A percentile compares a stretch with the other conserved stretches of the same genome.
These are phyloP conservation scores for Plantago ovata DNA, from an alignment of 257 asterid species.

Conservation along the genomic window DNA sequence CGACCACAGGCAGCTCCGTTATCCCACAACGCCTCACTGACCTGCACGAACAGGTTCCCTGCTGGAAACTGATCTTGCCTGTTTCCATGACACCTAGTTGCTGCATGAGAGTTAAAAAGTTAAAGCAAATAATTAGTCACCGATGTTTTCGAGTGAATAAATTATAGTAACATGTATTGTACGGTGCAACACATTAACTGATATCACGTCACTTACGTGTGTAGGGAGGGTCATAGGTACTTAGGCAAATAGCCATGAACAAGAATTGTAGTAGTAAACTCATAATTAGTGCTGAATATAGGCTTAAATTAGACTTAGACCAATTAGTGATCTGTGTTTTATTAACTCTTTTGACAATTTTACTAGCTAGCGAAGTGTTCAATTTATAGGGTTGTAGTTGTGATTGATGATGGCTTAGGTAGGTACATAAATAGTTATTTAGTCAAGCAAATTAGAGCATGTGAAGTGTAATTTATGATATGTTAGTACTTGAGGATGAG, in stretches of 20 bases:
- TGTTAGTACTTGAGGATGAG: background rate
- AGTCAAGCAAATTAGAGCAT: conserved; percentile 18
- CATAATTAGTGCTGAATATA: conserved; percentile 20
- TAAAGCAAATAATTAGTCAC: no score
- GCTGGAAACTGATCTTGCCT: conserved; percentile 66
- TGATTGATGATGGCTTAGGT: conserved; percentile 21
- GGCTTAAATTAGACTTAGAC: background rate
- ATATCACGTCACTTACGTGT: conserved; percentile 26
- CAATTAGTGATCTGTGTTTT: background rate
- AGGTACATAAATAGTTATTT: background rate
- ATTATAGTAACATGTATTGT: no score
- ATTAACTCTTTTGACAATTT: background rate
- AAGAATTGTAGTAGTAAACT: background rate
- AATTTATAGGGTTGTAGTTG: conserved; percentile 12
- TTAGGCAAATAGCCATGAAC: conserved; percentile 23
- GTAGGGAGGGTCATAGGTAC: conserved; percentile 43
- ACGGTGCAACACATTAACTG: background rate
- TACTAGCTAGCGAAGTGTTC: background rate
- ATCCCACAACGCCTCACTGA: conserved; percentile 72
- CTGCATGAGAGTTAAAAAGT: conserved; percentile 23
- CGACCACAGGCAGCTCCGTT: conserved; percentile 81
- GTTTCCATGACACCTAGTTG: conserved; percentile 64
- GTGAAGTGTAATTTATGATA: conserved; percentile 13
- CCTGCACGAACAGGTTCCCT: conserved; percentile 64
- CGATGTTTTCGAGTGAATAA: no score